These are phyloP conservation scores for Grammothele lineata DNA, from an alignment of 768 basidiomycete species.

Conservation along the genomic window DNA sequence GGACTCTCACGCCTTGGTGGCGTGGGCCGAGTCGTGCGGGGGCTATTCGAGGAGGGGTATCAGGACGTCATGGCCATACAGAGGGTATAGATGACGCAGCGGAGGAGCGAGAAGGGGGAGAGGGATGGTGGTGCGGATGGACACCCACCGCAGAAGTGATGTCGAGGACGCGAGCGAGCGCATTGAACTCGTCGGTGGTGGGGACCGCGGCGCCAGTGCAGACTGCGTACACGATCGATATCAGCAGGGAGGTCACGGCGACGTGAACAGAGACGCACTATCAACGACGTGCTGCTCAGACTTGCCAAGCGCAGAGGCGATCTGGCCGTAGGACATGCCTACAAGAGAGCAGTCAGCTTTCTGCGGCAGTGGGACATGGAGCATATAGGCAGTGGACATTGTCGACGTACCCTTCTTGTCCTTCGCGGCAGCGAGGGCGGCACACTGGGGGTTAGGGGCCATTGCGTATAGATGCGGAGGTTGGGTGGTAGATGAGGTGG, in stretches of 20 bases:
- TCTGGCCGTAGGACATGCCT: constrained; percentile 46
- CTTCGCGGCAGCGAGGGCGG: constrained; percentile 53
- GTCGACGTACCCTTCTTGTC: constrained; percentile 39
- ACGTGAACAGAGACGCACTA: constrained; percentile 48
- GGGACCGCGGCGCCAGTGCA: constrained; percentile 23
- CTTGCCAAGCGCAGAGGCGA: constrained; percentile 43
- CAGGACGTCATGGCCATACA: too few relatives aligned
- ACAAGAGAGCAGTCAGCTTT: too few relatives aligned
- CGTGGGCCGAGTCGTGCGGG: constrained; percentile 26
- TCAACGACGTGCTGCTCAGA: constrained; percentile 46
- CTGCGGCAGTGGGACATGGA: too few relatives aligned
- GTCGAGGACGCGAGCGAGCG: constrained; percentile 23
- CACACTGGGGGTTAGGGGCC: constrained; percentile 53
- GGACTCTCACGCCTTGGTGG: too few relatives aligned
- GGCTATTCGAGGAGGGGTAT: constrained; percentile 13
- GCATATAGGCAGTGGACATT: background rate
- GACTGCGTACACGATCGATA: too few relatives aligned
- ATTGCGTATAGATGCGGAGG: constrained; percentile 28
- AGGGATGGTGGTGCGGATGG: background rate
- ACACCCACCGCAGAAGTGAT: constrained; percentile 22
- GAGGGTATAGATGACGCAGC: too few relatives aligned
- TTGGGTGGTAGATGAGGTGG: too few relatives aligned
- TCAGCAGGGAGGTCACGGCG: too few relatives aligned
- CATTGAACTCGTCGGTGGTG: constrained; percentile 26
- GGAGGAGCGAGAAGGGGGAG: background rate